These are phyloP conservation scores for Poa annua DNA, from an alignment of 176 grass and related monocot genomes.

Conservation along the genomic window DNA sequence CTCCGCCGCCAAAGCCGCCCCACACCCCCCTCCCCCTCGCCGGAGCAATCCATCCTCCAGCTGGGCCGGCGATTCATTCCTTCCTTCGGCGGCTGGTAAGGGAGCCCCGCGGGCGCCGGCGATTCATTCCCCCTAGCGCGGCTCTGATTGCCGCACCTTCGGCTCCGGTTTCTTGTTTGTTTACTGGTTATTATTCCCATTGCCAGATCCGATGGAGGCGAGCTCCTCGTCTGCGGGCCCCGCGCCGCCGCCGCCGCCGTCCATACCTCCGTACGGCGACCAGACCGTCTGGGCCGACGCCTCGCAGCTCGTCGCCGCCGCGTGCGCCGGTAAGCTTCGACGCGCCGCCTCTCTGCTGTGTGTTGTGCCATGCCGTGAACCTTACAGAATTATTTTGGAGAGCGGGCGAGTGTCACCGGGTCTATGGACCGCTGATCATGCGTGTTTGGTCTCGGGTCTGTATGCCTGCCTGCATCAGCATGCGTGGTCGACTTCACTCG, in stretches of 20 bases:
- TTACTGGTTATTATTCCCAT: neutral
- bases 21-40: neutral
- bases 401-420: neutral
- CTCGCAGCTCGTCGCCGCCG: conserved; percentile 64
- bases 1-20: neutral
- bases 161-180: neutral
- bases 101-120: neutral
- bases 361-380: neutral
- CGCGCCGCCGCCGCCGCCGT: conserved; percentile 43
- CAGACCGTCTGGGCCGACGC: conserved; percentile 71
- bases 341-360: neutral
- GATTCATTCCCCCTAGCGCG: neutral
- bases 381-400: neutral
- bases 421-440: neutral
- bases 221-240: conserved; percentile 25
- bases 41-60: neutral
- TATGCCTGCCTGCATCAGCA: neutral
- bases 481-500: neutral
- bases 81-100: too few species aligned
- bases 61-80: neutral
- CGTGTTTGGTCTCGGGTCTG: neutral
- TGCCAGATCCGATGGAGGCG: conserved; percentile 46
- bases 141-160: neutral
- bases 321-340: conserved; percentile 68
- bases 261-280: conserved; percentile 54